Evolutionary conservation across 129 eudicot species (phyloP).

Genomic region (Smallanthus sonchifolius): DNA sequence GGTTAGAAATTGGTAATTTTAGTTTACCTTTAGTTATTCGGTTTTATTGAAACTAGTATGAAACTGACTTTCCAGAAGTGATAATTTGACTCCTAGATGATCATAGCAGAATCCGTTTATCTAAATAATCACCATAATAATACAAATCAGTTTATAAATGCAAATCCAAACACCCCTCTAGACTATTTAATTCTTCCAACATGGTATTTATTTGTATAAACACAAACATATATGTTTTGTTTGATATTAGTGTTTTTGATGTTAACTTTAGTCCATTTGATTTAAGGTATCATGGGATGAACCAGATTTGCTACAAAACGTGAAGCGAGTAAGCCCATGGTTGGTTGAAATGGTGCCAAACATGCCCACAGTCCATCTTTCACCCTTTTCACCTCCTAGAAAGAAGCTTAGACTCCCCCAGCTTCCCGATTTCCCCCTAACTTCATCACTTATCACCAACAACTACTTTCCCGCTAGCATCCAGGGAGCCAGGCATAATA

Average conservation of each 20-base stretch:
- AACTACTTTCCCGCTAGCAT: slow-evolving; percentile 58
- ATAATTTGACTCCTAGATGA: not conserved
- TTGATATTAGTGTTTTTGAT: not conserved
- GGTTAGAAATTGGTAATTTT: not conserved
- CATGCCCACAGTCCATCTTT: slow-evolving; percentile 59
- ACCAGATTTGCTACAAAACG: slow-evolving; percentile 79
- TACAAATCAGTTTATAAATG: not conserved
- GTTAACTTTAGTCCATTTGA: not conserved
- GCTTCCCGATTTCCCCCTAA: slow-evolving; percentile 45
- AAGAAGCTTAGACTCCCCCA: slow-evolving; percentile 60
- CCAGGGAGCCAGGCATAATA: slow-evolving; percentile 99
- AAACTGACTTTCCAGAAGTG: not conserved
- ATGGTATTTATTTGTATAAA: not conserved
- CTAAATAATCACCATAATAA: not conserved
- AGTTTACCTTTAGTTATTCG: not conserved
- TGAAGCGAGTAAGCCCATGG: slow-evolving; percentile 90
- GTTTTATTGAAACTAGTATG: not conserved
- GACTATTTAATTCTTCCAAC: not conserved
- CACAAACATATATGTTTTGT: not conserved
- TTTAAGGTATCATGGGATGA: slow-evolving; percentile 94
- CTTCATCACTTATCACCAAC: slow-evolving; percentile 39
- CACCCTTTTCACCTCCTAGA: slow-evolving; percentile 75
- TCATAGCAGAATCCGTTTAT: not conserved
- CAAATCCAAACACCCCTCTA: not conserved
- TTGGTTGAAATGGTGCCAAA: slow-evolving; percentile 70